Percentiles rank a stretch among this genome's conserved stretches.
Evolutionary conservation across 2,329 filamentous ascomycete species (phyloP).

Genomic region (Gaeumannomyces tritici): DNA sequence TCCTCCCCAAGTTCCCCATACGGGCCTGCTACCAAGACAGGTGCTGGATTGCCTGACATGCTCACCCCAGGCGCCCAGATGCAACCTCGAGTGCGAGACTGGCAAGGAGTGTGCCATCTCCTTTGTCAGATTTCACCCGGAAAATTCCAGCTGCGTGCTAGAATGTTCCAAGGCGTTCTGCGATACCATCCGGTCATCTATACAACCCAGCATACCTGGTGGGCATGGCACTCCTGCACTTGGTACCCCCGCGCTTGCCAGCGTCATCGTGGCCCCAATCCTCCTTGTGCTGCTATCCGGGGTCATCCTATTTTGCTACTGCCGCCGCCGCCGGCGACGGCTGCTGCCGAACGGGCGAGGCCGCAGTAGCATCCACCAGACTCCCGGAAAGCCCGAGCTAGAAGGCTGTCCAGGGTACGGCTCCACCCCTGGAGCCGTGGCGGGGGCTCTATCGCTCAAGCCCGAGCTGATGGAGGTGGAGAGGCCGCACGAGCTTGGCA

Average conservation of each 20-base stretch:
- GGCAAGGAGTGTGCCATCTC: neutral
- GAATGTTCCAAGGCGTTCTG: neutral
- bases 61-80: neutral
- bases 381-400: neutral
- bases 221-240: neutral
- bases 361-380: neutral
- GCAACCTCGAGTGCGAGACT: neutral
- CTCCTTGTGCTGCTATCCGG: neutral
- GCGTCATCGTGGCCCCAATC: neutral
- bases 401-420: neutral
- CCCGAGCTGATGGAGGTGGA: neutral
- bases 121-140: neutral
- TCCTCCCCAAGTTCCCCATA: neutral
- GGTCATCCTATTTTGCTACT: neutral
- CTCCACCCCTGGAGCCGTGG: too few relatives aligned
- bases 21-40: neutral
- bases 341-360: neutral
- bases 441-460: too few relatives aligned
- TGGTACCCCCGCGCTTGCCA: neutral
- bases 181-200: too few relatives aligned
- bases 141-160: neutral
- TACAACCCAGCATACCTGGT: too few relatives aligned
- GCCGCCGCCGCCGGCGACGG: neutral
- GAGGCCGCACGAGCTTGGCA: too few relatives aligned
- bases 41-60: neutral